Evolutionary conservation across 1,139 yeast genomes (phyloP), one percentile per base, ranked within the genome.

Genomic region (Casaregolazyma suthepensis): DNA sequence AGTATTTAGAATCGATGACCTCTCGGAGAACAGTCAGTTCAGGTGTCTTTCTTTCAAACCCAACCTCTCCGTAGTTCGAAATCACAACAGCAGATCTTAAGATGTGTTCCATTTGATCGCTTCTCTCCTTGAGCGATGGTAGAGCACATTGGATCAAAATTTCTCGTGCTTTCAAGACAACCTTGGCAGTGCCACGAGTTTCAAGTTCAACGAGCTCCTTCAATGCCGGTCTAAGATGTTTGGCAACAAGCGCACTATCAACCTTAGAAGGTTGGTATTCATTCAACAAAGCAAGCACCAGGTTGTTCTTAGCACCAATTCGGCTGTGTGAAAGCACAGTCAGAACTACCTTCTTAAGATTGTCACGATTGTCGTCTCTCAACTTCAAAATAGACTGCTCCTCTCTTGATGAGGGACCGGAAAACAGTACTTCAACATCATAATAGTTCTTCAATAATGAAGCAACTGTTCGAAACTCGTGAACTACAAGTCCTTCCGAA

Each of bases 71-170:
- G 66, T 91, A 93, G 44, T 60, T 59, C 40, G 95, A 81, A 65
- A 87, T 90, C 63, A 91, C 88, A 50, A 93, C 98, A 45, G 97
- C 84, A 17, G 96, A 83, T 71, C 91, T 83, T 71, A 93, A 80
- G 64, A 93, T 93, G 71, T 91, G 98, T 73, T 93, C 98, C 67
- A 93, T 80, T 75, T 94, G 99, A 68, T 91, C 97, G 23, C 96
- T 86, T 75, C 99, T 85, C 75, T 93, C 99, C 71, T 87, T 85
- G 60, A 90, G 85, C 5, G 98, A 90, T 47, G 99, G 99, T 72
- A 93, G 78, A 44, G 98, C 89, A 69, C 97, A 91, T 76, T 91
- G 96, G 64, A 93, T 93, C 66, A 93, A 81, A 59, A 93, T 87
- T 74, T 94, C 99, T 71, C 98, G 84, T 1, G 97, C 97, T 71